phyloP scores from a whole-genome alignment of 2,329 filamentous ascomycete genomes.

The Zalaria sp. region DNA sequence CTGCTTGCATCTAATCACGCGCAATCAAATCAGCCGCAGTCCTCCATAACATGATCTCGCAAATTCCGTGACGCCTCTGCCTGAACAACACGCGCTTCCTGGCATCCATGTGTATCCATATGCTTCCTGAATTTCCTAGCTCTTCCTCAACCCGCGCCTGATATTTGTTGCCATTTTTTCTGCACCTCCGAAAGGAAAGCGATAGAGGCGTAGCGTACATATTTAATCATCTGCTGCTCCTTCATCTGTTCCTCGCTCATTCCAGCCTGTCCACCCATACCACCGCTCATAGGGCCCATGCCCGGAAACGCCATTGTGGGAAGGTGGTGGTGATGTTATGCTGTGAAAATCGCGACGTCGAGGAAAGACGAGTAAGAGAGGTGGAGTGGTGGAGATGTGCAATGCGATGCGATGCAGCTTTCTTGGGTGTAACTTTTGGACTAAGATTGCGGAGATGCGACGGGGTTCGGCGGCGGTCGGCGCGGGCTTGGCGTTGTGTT shows the following conservation, averaged over 20 bases:
- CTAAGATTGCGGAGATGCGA: too few relatives aligned
- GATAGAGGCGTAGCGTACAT: conserved; percentile 15
- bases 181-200: not conserved
- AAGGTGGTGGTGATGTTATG: not conserved
- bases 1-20: conserved; percentile 51
- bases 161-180: too few relatives aligned
- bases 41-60: too few relatives aligned
- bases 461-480: too few relatives aligned
- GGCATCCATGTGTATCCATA: not conserved
- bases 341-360: conserved; percentile 1
- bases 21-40: too few relatives aligned
- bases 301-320: conserved; percentile 5
- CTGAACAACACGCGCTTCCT: not conserved
- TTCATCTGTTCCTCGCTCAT: conserved; percentile 21
- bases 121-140: not conserved
- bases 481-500: too few relatives aligned
- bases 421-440: too few relatives aligned
- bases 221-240: conserved; percentile 34
- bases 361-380: not conserved
- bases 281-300: not conserved
- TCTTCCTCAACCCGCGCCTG: too few relatives aligned
- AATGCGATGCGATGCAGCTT: too few relatives aligned
- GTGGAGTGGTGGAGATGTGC: too few relatives aligned
- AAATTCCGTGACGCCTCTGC: too few relatives aligned
- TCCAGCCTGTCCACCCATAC: conserved; percentile 7